Evolutionary conservation across 73 alveolate species (phyloP).

Genomic region (Paramecium pentaurelia): DNA sequence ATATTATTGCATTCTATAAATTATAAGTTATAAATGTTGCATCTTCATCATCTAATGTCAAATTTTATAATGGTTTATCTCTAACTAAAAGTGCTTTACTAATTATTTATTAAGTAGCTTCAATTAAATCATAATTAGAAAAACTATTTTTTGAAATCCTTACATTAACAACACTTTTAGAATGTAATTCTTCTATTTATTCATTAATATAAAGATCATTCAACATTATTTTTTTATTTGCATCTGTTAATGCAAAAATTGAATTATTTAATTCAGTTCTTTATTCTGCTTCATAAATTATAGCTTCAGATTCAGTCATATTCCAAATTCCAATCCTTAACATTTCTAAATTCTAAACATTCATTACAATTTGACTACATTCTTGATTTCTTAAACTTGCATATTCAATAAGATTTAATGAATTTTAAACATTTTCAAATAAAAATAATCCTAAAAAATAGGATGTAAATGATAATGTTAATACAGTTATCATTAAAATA

Average conservation of each 20-base stretch:
- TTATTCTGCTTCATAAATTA: neutral
- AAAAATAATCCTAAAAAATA: neutral
- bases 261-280: neutral
- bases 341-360: neutral
- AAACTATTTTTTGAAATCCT: neutral
- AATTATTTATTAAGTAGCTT: neutral
- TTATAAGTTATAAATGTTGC: neutral
- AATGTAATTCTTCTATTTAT: neutral
- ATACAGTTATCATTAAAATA: neutral
- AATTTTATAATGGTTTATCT: neutral
- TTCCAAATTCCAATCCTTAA: neutral
- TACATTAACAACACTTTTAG: neutral
- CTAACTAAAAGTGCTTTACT: neutral
- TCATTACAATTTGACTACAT: neutral
- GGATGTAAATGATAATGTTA: neutral
- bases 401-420: neutral
- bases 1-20: neutral
- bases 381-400: neutral
- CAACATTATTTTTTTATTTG: neutral
- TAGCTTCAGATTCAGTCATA: neutral
- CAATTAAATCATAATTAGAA: neutral
- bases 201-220: neutral
- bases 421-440: neutral
- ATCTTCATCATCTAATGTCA: neutral
- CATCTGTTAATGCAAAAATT: neutral